Evolutionary conservation across 805 yeast species (phyloP), one percentile per base, ranked within the genome.

Genomic region (Teunomyces kruisii): DNA sequence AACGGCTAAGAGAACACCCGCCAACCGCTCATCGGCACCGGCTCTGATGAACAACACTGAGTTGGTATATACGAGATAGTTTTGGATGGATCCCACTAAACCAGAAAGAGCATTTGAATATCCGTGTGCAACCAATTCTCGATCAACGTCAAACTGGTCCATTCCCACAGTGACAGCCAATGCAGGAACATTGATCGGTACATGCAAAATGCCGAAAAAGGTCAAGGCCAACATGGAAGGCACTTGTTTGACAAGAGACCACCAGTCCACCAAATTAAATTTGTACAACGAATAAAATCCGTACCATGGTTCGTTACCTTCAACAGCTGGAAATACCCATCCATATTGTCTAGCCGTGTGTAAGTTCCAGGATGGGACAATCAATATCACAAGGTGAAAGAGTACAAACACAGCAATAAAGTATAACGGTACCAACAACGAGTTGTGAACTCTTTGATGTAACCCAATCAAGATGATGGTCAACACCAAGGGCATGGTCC

Each of bases 161-260:
- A 87, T 84, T 3, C 88, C 88, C 1, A 88, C 78, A 5, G 96
- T 86, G 13, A 91, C 94, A 0, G 98, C 97, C 39, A 94, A 74
- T 0, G 99, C 98, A 1, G 99, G 99, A 10, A 94, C 97, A 61
- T 94, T 94, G 48, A 94, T 94, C 3, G 99, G 99, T 9, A 94
- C 99, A 57, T 94, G 99, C 44, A 94, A 69, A 32, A 94, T 86
- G 9, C 99, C 99, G 58, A 94, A 94, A 61, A 94, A 94, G 0
- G 98, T 91, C 51, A 94, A 72, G 0, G 99, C 99, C 44, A 92
- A 68, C 97, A 94, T 94, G 2, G 96, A 86, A 5, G 99, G 99
- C 14, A 90, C 49, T 57, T 90, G 88, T 43, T 75, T 68, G 2
- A 81, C 39, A 19, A 94, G 73, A 24, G 83, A 74, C 49, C 68